These are phyloP conservation scores for Pythium scleroteichum DNA, from an alignment of 352 stramenopile species.

Conservation along the genomic window DNA sequence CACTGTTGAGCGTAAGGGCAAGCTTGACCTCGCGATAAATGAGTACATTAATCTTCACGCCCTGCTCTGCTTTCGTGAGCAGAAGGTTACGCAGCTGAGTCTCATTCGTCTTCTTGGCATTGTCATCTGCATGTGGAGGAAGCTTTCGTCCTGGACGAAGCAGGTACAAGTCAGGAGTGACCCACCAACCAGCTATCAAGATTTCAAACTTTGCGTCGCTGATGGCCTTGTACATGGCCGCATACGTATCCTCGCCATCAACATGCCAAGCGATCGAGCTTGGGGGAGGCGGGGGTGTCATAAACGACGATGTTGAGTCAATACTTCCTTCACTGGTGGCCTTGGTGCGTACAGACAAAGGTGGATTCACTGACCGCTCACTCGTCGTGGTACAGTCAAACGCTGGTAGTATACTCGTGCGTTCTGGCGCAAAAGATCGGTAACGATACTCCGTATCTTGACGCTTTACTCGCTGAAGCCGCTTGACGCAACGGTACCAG, in stretches of 20 bases:
- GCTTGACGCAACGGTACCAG: conserved; percentile 76
- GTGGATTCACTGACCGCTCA: conserved; percentile 10
- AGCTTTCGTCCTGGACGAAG: conserved; percentile 65
- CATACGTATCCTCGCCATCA: conserved; percentile 85
- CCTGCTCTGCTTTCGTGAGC: conserved; percentile 74
- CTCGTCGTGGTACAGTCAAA: conserved; percentile 20
- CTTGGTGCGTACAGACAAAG: conserved; percentile 26
- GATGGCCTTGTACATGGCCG: conserved; percentile 87
- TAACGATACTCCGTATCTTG: conserved; percentile 73
- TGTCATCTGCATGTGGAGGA: conserved; percentile 35
- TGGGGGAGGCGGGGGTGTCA: conserved; percentile 38
- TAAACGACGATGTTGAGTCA: conserved; percentile 57
- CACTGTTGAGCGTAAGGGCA: conserved; percentile 87
- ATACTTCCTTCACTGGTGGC: conserved; percentile 58
- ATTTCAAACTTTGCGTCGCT: conserved; percentile 86
- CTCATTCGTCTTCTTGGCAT: conserved; percentile 57
- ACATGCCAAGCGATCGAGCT: conserved; percentile 84
- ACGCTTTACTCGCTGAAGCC: conserved; percentile 76
- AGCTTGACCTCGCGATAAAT: conserved; percentile 91
- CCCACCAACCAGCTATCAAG: conserved; percentile 91
- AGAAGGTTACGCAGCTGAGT: conserved; percentile 77
- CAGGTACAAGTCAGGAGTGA: conserved; percentile 85
- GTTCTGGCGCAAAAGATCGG: conserved; percentile 75
- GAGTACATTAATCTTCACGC: conserved; percentile 89
- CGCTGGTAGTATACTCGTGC: conserved; percentile 40